Conservation (phyloP, 2,329 filamentous ascomycete species). For the Pseudophaeomoniella oleicola region DNA sequence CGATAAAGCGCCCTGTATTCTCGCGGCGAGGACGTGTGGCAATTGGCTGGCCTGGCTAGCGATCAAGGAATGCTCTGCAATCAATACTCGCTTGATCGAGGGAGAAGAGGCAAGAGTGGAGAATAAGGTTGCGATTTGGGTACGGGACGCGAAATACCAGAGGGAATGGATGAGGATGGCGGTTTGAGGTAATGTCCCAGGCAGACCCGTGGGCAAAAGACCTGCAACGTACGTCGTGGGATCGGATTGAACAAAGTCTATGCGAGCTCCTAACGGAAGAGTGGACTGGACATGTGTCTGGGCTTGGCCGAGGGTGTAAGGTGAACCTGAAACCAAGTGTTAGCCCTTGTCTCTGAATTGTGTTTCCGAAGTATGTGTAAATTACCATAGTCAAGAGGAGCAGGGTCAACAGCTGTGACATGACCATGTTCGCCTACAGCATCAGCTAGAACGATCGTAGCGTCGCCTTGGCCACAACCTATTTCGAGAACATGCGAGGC, state of each 20-base stretch:
- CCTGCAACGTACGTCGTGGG: not conserved
- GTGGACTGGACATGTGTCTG: not conserved
- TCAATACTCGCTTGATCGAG: not conserved
- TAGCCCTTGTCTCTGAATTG: too few species aligned
- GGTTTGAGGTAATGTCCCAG: not conserved
- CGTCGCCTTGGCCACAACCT: slow-evolving; percentile 46
- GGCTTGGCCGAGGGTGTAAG: not conserved
- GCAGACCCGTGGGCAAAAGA: not conserved
- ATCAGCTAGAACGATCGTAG: slow-evolving; percentile 38
- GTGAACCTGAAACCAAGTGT: not conserved
- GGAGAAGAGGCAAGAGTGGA: not conserved
- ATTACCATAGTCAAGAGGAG: slow-evolving; percentile 30
- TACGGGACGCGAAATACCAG: not conserved
- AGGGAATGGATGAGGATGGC: not conserved
- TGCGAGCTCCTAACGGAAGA: not conserved
- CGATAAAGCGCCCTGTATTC: not conserved
- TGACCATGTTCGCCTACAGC: slow-evolving; percentile 28
- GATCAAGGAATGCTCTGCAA: not conserved
- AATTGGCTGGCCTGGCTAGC: not conserved
- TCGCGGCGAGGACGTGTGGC: not conserved
- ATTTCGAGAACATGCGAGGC: slow-evolving; percentile 38
- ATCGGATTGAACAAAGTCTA: not conserved
- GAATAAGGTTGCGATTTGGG: not conserved
- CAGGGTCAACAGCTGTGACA: slow-evolving; percentile 40
- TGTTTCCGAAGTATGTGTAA: too few species aligned